These are phyloP conservation scores for Trichoderma endophyticum DNA, from an alignment of 2,329 filamentous ascomycete genomes.

Conservation along the genomic window DNA sequence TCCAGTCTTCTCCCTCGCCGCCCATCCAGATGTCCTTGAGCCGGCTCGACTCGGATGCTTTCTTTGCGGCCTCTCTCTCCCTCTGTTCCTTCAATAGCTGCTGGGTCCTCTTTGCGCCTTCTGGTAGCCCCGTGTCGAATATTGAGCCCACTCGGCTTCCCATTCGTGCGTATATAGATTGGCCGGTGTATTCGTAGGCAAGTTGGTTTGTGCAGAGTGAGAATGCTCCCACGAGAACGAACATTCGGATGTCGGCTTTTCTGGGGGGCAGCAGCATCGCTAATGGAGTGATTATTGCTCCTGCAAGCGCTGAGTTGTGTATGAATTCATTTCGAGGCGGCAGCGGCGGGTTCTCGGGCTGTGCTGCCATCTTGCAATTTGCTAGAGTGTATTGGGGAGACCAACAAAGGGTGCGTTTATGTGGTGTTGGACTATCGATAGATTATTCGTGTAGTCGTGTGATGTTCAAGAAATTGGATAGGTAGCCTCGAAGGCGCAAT, in stretches of 20 bases:
- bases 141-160: conserved; percentile 42
- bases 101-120: conserved; percentile 49
- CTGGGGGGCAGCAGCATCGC: conserved; percentile 52
- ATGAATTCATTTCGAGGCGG: conserved; percentile 37
- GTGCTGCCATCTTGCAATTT: conserved; percentile 28
- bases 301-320: conserved; percentile 48
- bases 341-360: conserved; percentile 27
- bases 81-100: conserved; percentile 46
- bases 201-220: conserved; percentile 55
- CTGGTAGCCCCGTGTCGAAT: conserved; percentile 54
- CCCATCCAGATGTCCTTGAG: conserved; percentile 58
- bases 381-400: neutral
- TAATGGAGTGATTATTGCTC: conserved; percentile 46
- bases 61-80: conserved; percentile 35
- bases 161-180: conserved; percentile 49
- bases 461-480: neutral
- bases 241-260: conserved; percentile 48
- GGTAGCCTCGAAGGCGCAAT: neutral
- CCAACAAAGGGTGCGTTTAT: neutral
- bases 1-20: conserved; percentile 53
- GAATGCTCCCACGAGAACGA: conserved; percentile 48
- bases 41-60: conserved; percentile 25
- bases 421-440: neutral
- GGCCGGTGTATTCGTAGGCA: conserved; percentile 54
- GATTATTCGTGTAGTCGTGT: neutral